These are phyloP conservation scores for Pilaira anomala DNA, from an alignment of 192 early-diverging fungal species.

Conservation along the genomic window DNA sequence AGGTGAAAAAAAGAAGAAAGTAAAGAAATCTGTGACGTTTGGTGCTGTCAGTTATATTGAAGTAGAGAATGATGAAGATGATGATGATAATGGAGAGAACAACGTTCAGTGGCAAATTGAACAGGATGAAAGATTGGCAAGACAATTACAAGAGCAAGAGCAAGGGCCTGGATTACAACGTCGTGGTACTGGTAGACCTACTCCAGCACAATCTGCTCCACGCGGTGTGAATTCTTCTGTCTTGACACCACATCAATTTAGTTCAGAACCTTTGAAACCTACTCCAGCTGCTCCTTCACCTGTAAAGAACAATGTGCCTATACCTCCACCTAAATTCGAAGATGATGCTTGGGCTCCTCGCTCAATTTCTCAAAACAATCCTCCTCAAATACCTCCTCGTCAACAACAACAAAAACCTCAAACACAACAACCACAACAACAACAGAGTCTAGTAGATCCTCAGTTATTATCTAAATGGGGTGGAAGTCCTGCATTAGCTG, in stretches of 20 bases:
- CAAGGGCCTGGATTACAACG: constrained; percentile 19
- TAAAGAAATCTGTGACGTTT: constrained; percentile 36
- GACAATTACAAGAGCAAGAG: constrained; percentile 83
- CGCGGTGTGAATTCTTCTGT: constrained; percentile 41
- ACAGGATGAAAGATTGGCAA: constrained; percentile 79
- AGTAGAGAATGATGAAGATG: constrained; percentile 23
- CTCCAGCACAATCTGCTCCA: constrained; percentile 46
- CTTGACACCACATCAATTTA: constrained; percentile 10
- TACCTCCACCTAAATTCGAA: constrained; percentile 34
- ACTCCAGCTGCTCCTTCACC: constrained; percentile 19
- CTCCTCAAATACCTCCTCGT: background rate
- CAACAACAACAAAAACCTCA: background rate
- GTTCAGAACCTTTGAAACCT: constrained; percentile 27
- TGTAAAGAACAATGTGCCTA: constrained; percentile 18
- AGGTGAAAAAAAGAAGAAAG: constrained; percentile 32
- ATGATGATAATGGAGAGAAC: constrained; percentile 13
- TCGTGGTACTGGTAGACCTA: constrained; percentile 42
- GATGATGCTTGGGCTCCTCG: constrained; percentile 57
- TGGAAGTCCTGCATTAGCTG: constrained; percentile 15
- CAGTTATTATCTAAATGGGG: constrained; percentile 26
- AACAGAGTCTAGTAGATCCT: background rate
- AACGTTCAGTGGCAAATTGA: constrained; percentile 57
- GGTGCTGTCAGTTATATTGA: constrained; percentile 29
- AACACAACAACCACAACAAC: background rate
- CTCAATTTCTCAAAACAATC: background rate